These are phyloP conservation scores for Aspergillus sp. DNA, from an alignment of 2,329 filamentous ascomycete species.

Conservation along the genomic window DNA sequence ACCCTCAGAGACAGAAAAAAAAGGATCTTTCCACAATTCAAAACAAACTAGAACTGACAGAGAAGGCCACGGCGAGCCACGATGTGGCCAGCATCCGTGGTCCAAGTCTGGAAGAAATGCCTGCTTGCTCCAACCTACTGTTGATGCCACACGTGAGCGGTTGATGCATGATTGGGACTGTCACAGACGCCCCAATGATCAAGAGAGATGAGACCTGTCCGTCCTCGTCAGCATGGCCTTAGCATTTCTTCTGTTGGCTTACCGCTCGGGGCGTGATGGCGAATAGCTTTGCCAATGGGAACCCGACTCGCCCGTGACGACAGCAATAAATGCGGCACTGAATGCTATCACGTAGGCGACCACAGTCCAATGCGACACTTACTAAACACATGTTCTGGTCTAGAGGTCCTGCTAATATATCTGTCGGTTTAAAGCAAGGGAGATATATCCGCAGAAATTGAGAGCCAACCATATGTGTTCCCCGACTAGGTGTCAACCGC, in stretches of 20 bases:
- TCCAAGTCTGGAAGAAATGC: slow-evolving; percentile 6
- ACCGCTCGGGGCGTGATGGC: slow-evolving; percentile 5
- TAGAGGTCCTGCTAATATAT: no score
- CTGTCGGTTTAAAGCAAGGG: not conserved
- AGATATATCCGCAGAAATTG: not conserved
- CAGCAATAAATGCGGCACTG: slow-evolving; percentile 5
- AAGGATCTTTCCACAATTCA: slow-evolving; percentile 9
- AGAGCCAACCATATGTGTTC: not conserved
- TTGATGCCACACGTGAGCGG: slow-evolving; percentile 5
- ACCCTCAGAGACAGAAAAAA: slow-evolving; percentile 7
- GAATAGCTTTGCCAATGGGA: slow-evolving; percentile 7
- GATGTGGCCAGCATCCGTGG: slow-evolving; percentile 6
- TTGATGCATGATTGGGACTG: slow-evolving; percentile 7
- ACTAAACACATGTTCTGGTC: no score
- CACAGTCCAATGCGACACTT: slow-evolving; percentile 6
- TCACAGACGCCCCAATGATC: slow-evolving; percentile 6
- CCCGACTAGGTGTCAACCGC: not conserved
- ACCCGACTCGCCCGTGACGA: slow-evolving; percentile 5
- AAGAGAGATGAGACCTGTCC: slow-evolving; percentile 7
- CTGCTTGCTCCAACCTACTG: slow-evolving; percentile 2
- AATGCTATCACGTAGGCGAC: slow-evolving; percentile 5
- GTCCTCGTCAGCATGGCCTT: not conserved
- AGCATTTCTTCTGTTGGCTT: slow-evolving; percentile 7
- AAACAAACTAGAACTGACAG: slow-evolving; percentile 4
- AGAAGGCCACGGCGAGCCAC: slow-evolving; percentile 8